phyloP scores from a whole-genome alignment of 169 alveolate genomes.

The Plasmodium yoelii region DNA sequence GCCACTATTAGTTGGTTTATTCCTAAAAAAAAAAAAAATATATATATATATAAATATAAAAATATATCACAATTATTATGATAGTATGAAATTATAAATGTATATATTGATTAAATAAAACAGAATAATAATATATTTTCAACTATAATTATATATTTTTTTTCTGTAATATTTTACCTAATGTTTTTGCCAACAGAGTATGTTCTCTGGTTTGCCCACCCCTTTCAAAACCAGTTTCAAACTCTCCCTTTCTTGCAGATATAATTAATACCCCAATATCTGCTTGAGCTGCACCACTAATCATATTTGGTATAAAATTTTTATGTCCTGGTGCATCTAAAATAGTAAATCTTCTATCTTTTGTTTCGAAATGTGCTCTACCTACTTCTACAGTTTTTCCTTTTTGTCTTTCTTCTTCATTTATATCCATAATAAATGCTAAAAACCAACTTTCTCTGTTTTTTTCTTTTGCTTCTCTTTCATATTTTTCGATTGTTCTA shows the following conservation, averaged over 20 bases:
- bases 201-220: slow-evolving; percentile 99
- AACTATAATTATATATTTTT: neutral
- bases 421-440: slow-evolving; percentile 99
- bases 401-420: slow-evolving; percentile 98
- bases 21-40: slow-evolving; percentile 88
- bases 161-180: slow-evolving; percentile 77
- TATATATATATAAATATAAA: no score
- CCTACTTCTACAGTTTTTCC: slow-evolving; percentile 99
- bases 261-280: slow-evolving; percentile 99
- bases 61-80: no score
- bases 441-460: slow-evolving; percentile 99
- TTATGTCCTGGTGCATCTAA: slow-evolving; percentile 99
- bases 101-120: no score
- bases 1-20: slow-evolving; percentile 96
- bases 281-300: slow-evolving; percentile 99
- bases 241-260: slow-evolving; percentile 98
- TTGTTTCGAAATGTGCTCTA: slow-evolving; percentile 96
- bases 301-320: slow-evolving; percentile 99
- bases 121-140: no score
- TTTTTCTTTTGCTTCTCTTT: slow-evolving; percentile 98
- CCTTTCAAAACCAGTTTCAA: slow-evolving; percentile 99
- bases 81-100: no score
- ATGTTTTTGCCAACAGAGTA: slow-evolving; percentile 98
- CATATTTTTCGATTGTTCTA: slow-evolving; percentile 96
- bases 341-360: slow-evolving; percentile 95